Percentiles rank a stretch among this genome's conserved stretches.
Evolutionary conservation across 352 stramenopile species (phyloP).

Genomic region (Nothophytophthora sp.): DNA sequence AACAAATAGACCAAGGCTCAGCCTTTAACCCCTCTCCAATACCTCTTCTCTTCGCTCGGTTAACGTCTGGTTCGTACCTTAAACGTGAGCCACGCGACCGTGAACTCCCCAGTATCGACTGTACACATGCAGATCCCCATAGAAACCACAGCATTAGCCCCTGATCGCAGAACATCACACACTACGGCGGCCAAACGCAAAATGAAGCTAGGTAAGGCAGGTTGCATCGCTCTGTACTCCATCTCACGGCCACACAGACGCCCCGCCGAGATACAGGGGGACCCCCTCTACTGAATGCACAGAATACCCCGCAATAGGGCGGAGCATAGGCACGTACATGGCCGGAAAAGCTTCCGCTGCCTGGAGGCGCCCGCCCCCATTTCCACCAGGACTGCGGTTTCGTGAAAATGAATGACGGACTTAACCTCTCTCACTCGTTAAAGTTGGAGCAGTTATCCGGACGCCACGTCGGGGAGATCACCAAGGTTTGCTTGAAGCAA

Average conservation of each 20-base stretch:
- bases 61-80: slow-evolving; percentile 43
- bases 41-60: neutral
- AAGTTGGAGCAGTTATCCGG: neutral
- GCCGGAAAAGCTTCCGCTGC: slow-evolving; percentile 49
- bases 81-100: slow-evolving; percentile 86
- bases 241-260: too few relatives aligned
- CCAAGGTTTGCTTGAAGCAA: too few relatives aligned
- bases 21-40: neutral
- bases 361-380: slow-evolving; percentile 51
- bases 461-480: too few relatives aligned
- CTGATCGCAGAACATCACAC: too few relatives aligned
- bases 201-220: too few relatives aligned
- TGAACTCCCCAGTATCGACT: slow-evolving; percentile 82
- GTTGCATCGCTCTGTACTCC: too few relatives aligned
- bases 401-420: slow-evolving; percentile 23
- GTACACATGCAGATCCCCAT: slow-evolving; percentile 8
- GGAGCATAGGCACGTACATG: slow-evolving; percentile 35
- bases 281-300: neutral
- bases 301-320: slow-evolving; percentile 1
- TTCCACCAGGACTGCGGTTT: slow-evolving; percentile 2
- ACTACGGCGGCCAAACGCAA: too few relatives aligned
- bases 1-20: neutral
- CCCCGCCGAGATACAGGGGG: neutral
- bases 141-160: neutral
- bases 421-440: neutral